phyloP scores from a whole-genome alignment of 805 yeast species.

The Candida pseudofarinosa region DNA sequence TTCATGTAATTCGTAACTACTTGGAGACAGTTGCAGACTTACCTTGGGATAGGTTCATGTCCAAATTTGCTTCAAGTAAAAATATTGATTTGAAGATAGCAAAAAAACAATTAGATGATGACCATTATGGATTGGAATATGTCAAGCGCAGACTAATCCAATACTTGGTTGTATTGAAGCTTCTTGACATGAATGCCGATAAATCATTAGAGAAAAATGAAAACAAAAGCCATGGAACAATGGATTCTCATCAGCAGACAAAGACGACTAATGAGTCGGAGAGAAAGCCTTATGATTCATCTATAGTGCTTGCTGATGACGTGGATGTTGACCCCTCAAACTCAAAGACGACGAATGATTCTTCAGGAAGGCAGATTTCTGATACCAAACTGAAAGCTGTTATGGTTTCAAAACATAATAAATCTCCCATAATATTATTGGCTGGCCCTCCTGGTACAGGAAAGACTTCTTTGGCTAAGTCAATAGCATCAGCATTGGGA shows the following conservation, averaged over 20 bases:
- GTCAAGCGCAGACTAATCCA: constrained; percentile 69
- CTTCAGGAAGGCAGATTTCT: neutral
- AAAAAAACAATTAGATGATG: constrained; percentile 34
- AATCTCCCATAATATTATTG: constrained; percentile 72
- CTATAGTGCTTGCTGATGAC: constrained; percentile 32
- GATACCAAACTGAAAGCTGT: constrained; percentile 7
- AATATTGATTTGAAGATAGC: constrained; percentile 48
- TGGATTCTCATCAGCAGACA: constrained; percentile 3
- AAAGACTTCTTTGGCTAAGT: constrained; percentile 80
- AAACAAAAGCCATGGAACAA: constrained; percentile 1
- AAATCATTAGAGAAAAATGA: constrained; percentile 5
- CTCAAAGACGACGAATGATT: neutral
- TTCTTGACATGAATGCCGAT: constrained; percentile 42
- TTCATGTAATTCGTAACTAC: constrained; percentile 60
- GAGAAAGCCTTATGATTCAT: constrained; percentile 8
- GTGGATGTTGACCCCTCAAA: constrained; percentile 19
- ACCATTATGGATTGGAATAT: constrained; percentile 41
- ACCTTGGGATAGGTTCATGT: constrained; percentile 49
- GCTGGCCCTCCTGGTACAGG: constrained; percentile 97
- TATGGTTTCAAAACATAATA: constrained; percentile 30
- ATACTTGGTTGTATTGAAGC: constrained; percentile 72
- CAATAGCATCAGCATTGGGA: constrained; percentile 70
- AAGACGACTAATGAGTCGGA: constrained; percentile 8
- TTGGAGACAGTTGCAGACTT: constrained; percentile 62
- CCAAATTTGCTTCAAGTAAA: constrained; percentile 31